These are phyloP conservation scores for Lupinus albus DNA, from an alignment of 306 rosid genomes.

Conservation along the genomic window DNA sequence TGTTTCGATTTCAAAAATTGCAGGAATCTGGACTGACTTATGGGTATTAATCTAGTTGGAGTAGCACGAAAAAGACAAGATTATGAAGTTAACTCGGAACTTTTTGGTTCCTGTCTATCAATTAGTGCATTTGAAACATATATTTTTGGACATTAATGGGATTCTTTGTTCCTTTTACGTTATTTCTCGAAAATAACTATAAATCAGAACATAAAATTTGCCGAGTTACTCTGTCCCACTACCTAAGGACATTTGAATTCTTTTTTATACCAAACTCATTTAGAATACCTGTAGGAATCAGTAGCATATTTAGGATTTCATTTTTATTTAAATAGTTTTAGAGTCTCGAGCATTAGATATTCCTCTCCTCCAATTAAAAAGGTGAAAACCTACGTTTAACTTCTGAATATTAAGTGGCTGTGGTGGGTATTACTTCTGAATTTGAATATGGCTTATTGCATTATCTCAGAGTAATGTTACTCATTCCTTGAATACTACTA, in stretches of 20 bases:
- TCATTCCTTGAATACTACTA: conserved; percentile 18
- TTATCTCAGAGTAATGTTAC: conserved; percentile 27
- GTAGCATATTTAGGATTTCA: background rate
- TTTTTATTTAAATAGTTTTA: conserved; percentile 19
- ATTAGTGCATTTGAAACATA: conserved; percentile 2
- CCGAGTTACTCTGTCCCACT: conserved; percentile 29
- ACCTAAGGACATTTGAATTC: background rate
- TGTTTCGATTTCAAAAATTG: conserved; percentile 28
- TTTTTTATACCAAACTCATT: conserved; percentile 7
- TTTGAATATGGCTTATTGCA: conserved; percentile 30
- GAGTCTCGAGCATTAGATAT: conserved; percentile 2
- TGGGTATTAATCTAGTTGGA: conserved; percentile 12
- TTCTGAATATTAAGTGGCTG: conserved; percentile 20
- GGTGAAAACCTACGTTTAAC: background rate
- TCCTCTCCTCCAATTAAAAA: conserved; percentile 4
- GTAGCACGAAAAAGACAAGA: conserved; percentile 13
- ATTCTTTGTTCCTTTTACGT: conserved; percentile 13
- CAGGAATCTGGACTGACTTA: background rate
- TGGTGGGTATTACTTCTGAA: background rate
- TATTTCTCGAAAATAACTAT: conserved; percentile 8
- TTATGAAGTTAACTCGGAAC: conserved; percentile 28
- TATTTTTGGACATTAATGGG: background rate
- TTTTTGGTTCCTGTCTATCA: conserved; percentile 30
- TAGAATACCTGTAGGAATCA: conserved; percentile 11
- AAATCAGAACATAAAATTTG: conserved; percentile 17